phyloP scores from a whole-genome alignment of 176 grass and related monocot species.

The Metroxylon sagu region DNA sequence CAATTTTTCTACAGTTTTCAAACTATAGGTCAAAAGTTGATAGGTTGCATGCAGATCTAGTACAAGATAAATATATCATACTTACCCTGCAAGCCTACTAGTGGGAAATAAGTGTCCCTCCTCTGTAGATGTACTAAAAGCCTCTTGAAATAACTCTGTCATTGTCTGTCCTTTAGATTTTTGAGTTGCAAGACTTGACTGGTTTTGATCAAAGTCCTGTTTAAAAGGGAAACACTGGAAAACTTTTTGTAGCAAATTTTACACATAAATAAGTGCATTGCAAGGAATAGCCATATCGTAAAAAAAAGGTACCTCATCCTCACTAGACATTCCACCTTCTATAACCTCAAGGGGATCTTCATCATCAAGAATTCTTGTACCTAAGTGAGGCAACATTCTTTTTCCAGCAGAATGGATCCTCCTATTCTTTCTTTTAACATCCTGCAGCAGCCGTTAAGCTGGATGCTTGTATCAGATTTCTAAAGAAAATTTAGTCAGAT shows the following conservation, averaged over 20 bases:
- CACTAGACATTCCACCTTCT: constrained; percentile 55
- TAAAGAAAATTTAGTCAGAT: constrained; percentile 17
- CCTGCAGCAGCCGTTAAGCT: constrained; percentile 24
- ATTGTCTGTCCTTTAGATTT: constrained; percentile 59
- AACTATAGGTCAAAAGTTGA: constrained; percentile 1
- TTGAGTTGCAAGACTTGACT: constrained; percentile 36
- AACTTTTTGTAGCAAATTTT: background rate
- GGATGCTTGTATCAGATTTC: constrained; percentile 7
- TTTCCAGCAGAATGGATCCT: constrained; percentile 29
- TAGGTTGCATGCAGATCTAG: constrained; percentile 7
- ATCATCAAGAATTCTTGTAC: constrained; percentile 43
- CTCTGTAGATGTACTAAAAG: constrained; percentile 40
- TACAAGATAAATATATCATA: constrained; percentile 4
- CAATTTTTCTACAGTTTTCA: constrained; percentile 6
- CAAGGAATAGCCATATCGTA: constrained; percentile 7
- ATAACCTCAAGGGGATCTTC: constrained; percentile 53
- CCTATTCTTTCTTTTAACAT: constrained; percentile 21
- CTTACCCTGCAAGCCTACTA: constrained; percentile 41
- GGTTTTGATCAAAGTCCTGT: constrained; percentile 42
- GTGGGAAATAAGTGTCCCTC: constrained; percentile 16
- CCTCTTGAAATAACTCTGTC: constrained; percentile 80
- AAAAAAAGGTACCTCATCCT: constrained; percentile 50
- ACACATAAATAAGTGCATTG: constrained; percentile 6
- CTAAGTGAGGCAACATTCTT: constrained; percentile 38
- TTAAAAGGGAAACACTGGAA: constrained; percentile 20